Base-by-base conservation (phyloP, 2,329 filamentous ascomycete genomes). In the Domatiomyces catenatus region DNA sequence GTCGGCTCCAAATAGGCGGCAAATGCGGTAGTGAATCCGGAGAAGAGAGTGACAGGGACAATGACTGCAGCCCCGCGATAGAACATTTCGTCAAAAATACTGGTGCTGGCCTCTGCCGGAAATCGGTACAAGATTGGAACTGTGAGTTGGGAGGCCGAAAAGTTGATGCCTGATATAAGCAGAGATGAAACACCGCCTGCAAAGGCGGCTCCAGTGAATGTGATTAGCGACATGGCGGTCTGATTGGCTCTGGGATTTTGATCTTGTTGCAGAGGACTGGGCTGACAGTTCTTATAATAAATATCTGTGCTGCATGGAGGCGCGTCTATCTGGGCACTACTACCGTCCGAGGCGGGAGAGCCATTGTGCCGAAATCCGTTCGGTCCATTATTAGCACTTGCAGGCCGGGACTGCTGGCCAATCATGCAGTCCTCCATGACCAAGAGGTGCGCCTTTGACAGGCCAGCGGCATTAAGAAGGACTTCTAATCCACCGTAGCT, bases 111-210 rank as follows among this genome's bases (percentile, higher is more conserved):
- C 12, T 42, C 45, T 8, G 32, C 20, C 15, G 52, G 49, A 12
- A 53, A 47, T 18, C 47, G 18, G 18, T 52, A 48, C 12, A 56
- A 46, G 17, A 52, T 48, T 19, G 53, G 53, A 17, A 55, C 8
- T 5, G 51, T 52, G 12, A 55, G 48, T 8, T 51, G 47, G 12
- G 53, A 53, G 17, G 49, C 20, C 6, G 26, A 36, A 45, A 53
- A 50, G 46, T 53, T 44, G 48, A 53, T 47, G 18, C 53, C 53
- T 5, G 53, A 50, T 7, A 55, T 36, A 42, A 36, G 46, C 28
- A 55, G 15, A 24, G 53, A 49, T 12, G 50, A 48, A 12, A 39
- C 12, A 15, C 32, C 32, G 32, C 32, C 32, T 5, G 32, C 32
- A 12, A 39, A 39, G 12, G 32, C 32, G 15, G 32, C 32, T 4